phyloP scores from a whole-genome alignment of 1,284 basidiomycete genomes.

The Leccinum griseonigrum region DNA sequence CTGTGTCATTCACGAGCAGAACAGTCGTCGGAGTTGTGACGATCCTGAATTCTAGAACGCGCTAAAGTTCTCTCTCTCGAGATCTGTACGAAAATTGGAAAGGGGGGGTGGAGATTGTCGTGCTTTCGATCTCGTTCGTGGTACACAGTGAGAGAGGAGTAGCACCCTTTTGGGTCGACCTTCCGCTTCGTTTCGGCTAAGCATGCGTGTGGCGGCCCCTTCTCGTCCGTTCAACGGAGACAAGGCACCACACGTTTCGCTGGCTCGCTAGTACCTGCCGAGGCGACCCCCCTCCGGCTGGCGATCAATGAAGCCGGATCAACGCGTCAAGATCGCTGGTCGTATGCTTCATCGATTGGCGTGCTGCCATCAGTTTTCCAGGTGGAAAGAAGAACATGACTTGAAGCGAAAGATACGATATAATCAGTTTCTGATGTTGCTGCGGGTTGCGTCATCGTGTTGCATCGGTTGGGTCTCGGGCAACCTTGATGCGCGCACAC shows the following conservation, averaged over 20 bases:
- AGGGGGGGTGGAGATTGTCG: neutral
- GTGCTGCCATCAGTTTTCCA: neutral
- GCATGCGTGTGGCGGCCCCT: neutral
- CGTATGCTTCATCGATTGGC: neutral
- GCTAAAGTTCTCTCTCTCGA: neutral
- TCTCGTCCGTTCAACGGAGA: neutral
- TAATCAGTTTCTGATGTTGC: neutral
- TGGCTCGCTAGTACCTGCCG: neutral
- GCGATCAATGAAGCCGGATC: neutral
- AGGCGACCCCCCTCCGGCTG: neutral
- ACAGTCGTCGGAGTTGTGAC: neutral
- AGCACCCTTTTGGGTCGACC: neutral
- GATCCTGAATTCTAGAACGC: neutral
- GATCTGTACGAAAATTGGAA: neutral
- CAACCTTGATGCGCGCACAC: neutral
- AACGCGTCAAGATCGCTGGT: neutral
- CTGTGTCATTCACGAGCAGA: neutral
- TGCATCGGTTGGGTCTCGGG: neutral
- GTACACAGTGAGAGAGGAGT: neutral
- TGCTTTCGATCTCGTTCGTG: neutral
- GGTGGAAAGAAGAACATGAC: neutral
- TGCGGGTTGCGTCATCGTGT: neutral
- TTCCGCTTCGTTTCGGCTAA: neutral
- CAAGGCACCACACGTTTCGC: neutral
- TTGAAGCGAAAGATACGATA: neutral